Base-by-base conservation (phyloP, 1,284 basidiomycete species). In the Leccinum fuscescens region DNA sequence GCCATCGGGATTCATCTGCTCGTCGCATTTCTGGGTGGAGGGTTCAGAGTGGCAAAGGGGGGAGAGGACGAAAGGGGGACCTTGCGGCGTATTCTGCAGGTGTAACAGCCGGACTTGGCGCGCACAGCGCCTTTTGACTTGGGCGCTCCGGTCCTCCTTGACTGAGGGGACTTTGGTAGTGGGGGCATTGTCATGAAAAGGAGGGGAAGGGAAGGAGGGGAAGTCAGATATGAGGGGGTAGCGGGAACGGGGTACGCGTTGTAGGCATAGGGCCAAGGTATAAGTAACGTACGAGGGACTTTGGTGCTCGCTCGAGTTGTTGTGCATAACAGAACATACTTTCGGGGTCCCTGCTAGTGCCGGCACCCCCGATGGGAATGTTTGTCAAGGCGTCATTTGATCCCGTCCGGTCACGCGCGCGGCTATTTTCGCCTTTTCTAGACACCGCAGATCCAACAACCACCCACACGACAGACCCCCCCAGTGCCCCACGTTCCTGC, bases 81-180 rank as follows among this genome's bases (percentile, higher is more conserved):
- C 86, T 92, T 92, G 69, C 90, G 80, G 67, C 90, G 83, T 56
- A 92, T 90, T 69, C 90, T 83, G 79, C 90, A 92, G 61, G 90
- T 92, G 78, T 91, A 92, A 73, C 90, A 92, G 67, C 90, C 90
- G 63, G 87, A 88, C 81, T 92, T 92, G 61, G 89, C 89, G 72
- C 90, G 86, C 53, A 87, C 82, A 57, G 87, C 86, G 74, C 88
- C 88, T 80, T 90, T 92, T 65, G 84, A 79, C 73, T 90, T 90
- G 65, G 86, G 81, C 72, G 83, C 78, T 69, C 83, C 83, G 72
- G 77, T 67, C 66, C 71, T 62, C 39, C 72, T 56, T 27, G 78
- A 77, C 75, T 80, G 80, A 27, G 75, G 67, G 14, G 77, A 71
- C 71, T 78, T 76, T 51, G 74, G 66, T 3, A 73, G 67, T 52